A percentile compares a stretch with the other conserved stretches of the same genome.
Evolutionary conservation across 139 green algal species (phyloP).

Genomic region (Raphidocelis subcapitata): DNA sequence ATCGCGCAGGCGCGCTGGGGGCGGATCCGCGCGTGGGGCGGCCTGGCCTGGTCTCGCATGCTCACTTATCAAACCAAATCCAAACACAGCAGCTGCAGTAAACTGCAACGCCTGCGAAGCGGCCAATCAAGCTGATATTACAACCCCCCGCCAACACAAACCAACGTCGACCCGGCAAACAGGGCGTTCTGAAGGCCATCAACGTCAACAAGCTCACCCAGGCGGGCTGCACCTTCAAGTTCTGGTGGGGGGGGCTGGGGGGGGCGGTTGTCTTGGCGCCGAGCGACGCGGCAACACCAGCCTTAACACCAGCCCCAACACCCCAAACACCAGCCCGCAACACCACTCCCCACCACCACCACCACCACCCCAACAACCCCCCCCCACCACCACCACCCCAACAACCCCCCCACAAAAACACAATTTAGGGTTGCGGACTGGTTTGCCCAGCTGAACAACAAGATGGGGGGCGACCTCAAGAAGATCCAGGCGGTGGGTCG

Average conservation of each 20-base stretch:
- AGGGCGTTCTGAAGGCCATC: slow-evolving; percentile 97
- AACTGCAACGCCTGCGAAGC: too few relatives aligned
- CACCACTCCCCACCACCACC: too few relatives aligned
- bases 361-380: background rate
- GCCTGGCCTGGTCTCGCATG: background rate
- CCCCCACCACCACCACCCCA: background rate
- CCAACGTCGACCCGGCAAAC: too few relatives aligned
- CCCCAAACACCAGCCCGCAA: too few relatives aligned
- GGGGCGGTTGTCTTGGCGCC: too few relatives aligned
- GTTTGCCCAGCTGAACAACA: slow-evolving; percentile 98
- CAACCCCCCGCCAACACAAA: too few relatives aligned
- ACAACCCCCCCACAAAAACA: background rate
- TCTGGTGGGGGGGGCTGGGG: slow-evolving; percentile 61
- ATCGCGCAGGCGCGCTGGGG: slow-evolving; percentile 79
- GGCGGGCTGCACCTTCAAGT: slow-evolving; percentile 94
- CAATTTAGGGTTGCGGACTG: slow-evolving; percentile 50
- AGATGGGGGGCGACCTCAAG: slow-evolving; percentile 98
- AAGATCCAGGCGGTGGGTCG: slow-evolving; percentile 97
- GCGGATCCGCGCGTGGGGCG: too few relatives aligned
- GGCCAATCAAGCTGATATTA: too few relatives aligned
- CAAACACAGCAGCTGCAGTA: too few relatives aligned
- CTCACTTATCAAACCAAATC: background rate
- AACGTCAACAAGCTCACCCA: slow-evolving; percentile 99
- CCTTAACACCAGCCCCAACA: too few relatives aligned
- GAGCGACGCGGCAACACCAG: too few relatives aligned